Conservation (phyloP, 352 stramenopile species). For the Phytophthora syringae region DNA sequence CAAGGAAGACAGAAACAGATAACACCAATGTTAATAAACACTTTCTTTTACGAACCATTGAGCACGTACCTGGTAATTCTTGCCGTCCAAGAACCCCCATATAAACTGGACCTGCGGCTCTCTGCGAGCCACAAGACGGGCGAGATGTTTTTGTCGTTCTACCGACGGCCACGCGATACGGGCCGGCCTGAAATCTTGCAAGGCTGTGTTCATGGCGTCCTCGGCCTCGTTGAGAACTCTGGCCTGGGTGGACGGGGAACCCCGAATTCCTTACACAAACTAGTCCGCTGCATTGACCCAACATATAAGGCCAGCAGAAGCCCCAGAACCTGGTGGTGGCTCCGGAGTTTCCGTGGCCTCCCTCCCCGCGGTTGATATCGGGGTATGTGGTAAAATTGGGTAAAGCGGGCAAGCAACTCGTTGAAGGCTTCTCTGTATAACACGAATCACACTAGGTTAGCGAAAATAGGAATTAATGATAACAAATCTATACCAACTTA, state of each 20-base stretch:
- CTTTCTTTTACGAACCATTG: too few relatives aligned
- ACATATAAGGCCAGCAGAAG: neutral
- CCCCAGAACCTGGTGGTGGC: neutral
- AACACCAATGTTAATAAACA: neutral
- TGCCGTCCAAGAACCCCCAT: neutral
- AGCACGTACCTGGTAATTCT: neutral
- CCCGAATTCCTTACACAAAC: neutral
- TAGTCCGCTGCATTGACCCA: neutral
- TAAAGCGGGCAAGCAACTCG: neutral
- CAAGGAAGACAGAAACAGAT: neutral
- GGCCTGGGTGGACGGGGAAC: neutral
- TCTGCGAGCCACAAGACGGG: neutral
- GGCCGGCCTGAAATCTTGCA: neutral
- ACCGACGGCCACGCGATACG: conserved; percentile 1
- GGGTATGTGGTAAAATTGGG: neutral
- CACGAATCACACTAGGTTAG: neutral
- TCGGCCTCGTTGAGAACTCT: too few relatives aligned
- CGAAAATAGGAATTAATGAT: neutral
- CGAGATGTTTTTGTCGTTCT: neutral
- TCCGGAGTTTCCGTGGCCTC: neutral
- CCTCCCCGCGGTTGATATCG: neutral
- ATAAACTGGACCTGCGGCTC: neutral
- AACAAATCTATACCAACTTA: neutral
- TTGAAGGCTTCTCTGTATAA: neutral
- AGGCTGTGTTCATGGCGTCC: neutral